Conservation (phyloP, 495 filamentous ascomycete species). For the Tuber aestivum region DNA sequence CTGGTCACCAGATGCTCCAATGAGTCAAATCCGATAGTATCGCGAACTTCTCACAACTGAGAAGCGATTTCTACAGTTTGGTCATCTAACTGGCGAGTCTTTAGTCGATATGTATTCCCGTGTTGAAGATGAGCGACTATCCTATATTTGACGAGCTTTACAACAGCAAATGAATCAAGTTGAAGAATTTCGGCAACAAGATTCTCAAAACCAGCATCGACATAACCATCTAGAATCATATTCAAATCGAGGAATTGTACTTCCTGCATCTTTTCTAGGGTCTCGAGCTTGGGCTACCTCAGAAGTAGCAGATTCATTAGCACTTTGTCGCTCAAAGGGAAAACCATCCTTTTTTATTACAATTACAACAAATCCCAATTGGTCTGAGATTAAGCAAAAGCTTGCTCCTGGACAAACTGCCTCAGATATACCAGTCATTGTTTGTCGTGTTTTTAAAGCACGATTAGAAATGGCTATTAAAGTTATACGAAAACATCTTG, state of each 20-base stretch:
- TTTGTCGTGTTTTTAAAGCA: slow-evolving; percentile 17
- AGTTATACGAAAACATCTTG: not conserved
- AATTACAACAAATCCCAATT: slow-evolving; percentile 15
- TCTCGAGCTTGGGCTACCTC: slow-evolving; percentile 6
- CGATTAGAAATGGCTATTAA: not conserved
- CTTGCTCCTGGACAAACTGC: slow-evolving; percentile 6
- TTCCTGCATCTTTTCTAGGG: not conserved
- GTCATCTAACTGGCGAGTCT: slow-evolving; percentile 4
- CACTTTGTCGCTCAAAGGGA: not conserved
- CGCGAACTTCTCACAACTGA: slow-evolving; percentile 3
- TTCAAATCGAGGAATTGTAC: not conserved
- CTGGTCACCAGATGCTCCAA: not conserved
- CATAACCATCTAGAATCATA: no score
- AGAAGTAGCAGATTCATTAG: slow-evolving; percentile 11
- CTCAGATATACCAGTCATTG: slow-evolving; percentile 10
- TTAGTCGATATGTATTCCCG: slow-evolving; percentile 10
- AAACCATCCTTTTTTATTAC: slow-evolving; percentile 14
- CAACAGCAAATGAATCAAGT: no score
- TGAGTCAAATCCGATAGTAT: not conserved
- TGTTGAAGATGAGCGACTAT: slow-evolving; percentile 1
- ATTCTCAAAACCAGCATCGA: no score
- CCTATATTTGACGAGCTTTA: no score
- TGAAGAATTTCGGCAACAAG: no score
- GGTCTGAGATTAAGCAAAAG: slow-evolving; percentile 6
- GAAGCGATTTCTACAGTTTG: slow-evolving; percentile 3